Evolutionary conservation across 257 asterid genomes (phyloP).

Genomic region (Dorcoceras hygrometricum): DNA sequence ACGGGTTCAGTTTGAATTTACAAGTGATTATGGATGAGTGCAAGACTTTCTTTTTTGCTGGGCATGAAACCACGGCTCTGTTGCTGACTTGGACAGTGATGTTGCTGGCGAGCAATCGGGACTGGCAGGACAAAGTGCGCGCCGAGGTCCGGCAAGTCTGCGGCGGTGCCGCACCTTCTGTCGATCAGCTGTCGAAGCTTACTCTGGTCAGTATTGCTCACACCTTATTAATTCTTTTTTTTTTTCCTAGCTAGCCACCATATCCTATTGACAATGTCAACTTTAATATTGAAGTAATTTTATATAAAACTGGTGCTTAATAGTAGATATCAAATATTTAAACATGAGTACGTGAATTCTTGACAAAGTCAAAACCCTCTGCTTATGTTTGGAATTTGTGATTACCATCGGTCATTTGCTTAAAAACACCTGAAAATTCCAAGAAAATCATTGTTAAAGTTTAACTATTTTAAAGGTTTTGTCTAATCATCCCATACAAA

Average conservation of each 20-base stretch:
- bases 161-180: slow-evolving; percentile 41
- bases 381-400: background rate
- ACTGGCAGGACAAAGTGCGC: slow-evolving; percentile 77
- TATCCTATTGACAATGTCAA: too few relatives aligned
- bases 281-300: too few relatives aligned
- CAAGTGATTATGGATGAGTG: slow-evolving; percentile 93
- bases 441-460: background rate
- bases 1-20: slow-evolving; percentile 55
- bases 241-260: too few relatives aligned
- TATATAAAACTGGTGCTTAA: too few relatives aligned
- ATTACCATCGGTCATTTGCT: background rate
- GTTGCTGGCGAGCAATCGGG: slow-evolving; percentile 70
- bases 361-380: background rate
- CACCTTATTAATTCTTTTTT: too few relatives aligned
- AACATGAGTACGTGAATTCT: background rate
- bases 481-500: background rate
- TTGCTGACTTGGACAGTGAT: slow-evolving; percentile 90
- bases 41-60: slow-evolving; percentile 94
- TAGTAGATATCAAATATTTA: too few relatives aligned
- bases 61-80: slow-evolving; percentile 89
- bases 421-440: background rate
- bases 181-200: slow-evolving; percentile 76
- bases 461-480: too few relatives aligned
- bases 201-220: slow-evolving; percentile 42
- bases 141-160: slow-evolving; percentile 58